Evolutionary conservation across 768 basidiomycete genomes (phyloP), one percentile per base, ranked within the genome.

Genomic region (Chlorophyllum brunneum): DNA sequence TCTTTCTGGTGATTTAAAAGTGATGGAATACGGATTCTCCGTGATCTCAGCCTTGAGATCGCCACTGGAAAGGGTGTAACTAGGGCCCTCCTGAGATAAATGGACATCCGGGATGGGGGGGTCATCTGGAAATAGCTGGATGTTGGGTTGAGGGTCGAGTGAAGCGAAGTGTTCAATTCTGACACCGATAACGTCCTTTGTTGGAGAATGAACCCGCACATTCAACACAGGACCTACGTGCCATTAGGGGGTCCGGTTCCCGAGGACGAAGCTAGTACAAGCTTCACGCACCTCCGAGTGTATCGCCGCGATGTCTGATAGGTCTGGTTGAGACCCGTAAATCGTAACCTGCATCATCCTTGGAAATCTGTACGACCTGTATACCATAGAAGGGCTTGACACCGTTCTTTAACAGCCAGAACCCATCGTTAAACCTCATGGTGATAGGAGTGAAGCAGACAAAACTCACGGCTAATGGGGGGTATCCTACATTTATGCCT

Each of bases 351-450:
- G 74, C 69, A 11, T 68, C 67, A 40, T 75, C 75, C 10, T 66
- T 63, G 34, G 67, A 66, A 18, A 73, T 65, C 45, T 81, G 76
- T 29, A 78, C 78, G 31, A 83, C 83, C 58, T 86, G 81, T 37
- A 86, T 70, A 26, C 79, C 85, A 52, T 80, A 82, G 54, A 73
- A 74, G 10, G 82, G 73, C 59, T 79, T 82, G 51, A 83, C 77
- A 34, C 81, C 85, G 55, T 76, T 70, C 59, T 82, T 82, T 57
- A 82, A 65, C 20, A 85, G 73, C 84, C 83, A 87, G 60, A 86
- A 82, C 18, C 85, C 84, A 67, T 87, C 85, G 72, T 80, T 85
- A 71, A 85, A 84, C 61, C 79, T 83, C 84, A 86, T 88, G 47
- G 37, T 51, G 46, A 11, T 31, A 2, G 7, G 3, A 20, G 20